phyloP scores from a whole-genome alignment of 805 yeast species.

The Wickerhamiella shivajii region DNA sequence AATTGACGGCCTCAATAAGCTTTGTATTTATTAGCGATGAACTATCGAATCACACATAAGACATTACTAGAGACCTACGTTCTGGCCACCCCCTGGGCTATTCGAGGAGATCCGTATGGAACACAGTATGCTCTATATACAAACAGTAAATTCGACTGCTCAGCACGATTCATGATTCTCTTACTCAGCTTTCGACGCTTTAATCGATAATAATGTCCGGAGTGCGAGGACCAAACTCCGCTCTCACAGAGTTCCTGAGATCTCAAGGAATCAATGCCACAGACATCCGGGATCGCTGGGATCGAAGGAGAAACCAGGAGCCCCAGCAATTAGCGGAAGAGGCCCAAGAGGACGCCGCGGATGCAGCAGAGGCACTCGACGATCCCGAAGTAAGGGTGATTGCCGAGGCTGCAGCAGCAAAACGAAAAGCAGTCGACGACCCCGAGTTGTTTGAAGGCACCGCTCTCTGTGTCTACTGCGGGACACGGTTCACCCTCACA shows the following conservation, averaged over 20 bases:
- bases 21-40: too few relatives aligned
- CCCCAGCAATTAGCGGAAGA: constrained; percentile 15
- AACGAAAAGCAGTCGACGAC: constrained; percentile 14
- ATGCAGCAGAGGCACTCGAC: constrained; percentile 13
- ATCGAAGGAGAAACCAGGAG: constrained; percentile 13
- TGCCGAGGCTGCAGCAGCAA: constrained; percentile 19
- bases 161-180: not conserved
- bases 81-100: too few relatives aligned
- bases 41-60: too few relatives aligned
- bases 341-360: constrained; percentile 22
- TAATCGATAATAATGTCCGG: constrained; percentile 12
- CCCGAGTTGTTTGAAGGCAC: constrained; percentile 30
- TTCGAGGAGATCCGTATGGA: too few relatives aligned
- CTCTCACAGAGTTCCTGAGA: constrained; percentile 73
- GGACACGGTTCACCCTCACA: constrained; percentile 39
- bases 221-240: constrained; percentile 48
- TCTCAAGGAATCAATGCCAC: constrained; percentile 84
- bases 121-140: too few relatives aligned
- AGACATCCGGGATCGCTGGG: constrained; percentile 38
- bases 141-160: not conserved
- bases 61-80: too few relatives aligned
- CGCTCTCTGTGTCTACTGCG: constrained; percentile 52
- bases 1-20: too few relatives aligned
- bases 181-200: not conserved
- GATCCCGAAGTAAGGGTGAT: constrained; percentile 18